A percentile compares a stretch with the other conserved stretches of the same genome.
Conservation (phyloP, 2,329 filamentous ascomycete genomes). For the Ceratocystis eucalypticola region DNA sequence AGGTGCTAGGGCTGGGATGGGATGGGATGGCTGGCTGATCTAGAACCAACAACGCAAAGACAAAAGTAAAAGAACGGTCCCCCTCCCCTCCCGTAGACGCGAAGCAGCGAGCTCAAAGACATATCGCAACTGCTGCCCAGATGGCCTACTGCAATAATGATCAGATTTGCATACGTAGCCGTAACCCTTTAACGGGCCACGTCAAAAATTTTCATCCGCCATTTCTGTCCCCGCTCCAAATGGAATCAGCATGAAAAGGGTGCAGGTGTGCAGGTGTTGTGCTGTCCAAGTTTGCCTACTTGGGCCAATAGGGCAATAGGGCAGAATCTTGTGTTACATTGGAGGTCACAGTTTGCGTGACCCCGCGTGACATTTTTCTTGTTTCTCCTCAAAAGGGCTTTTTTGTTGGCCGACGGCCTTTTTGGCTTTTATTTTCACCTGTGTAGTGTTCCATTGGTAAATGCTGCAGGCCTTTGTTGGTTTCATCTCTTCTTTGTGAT, state of each 20-base stretch:
- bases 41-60: background rate
- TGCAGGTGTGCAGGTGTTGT: background rate
- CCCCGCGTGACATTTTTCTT: slow-evolving; percentile 1
- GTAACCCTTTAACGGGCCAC: background rate
- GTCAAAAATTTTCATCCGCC: background rate
- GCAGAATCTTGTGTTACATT: slow-evolving; percentile 4
- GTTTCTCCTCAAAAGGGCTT: background rate
- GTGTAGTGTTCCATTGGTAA: background rate
- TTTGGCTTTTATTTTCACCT: background rate
- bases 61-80: background rate
- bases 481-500: background rate
- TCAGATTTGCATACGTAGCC: background rate
- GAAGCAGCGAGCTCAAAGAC: background rate
- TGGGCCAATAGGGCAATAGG: slow-evolving; percentile 7
- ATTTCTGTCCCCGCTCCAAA: background rate
- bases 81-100: background rate
- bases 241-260: background rate
- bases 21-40: background rate
- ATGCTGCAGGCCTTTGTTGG: background rate
- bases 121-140: background rate
- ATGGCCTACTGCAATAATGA: background rate
- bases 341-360: slow-evolving; percentile 2
- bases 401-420: background rate
- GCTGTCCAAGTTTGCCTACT: slow-evolving; percentile 6
- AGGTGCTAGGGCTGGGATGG: background rate